These are phyloP conservation scores for Geotrichum carabidarum DNA, from an alignment of 1,139 yeast genomes.

Conservation along the genomic window DNA sequence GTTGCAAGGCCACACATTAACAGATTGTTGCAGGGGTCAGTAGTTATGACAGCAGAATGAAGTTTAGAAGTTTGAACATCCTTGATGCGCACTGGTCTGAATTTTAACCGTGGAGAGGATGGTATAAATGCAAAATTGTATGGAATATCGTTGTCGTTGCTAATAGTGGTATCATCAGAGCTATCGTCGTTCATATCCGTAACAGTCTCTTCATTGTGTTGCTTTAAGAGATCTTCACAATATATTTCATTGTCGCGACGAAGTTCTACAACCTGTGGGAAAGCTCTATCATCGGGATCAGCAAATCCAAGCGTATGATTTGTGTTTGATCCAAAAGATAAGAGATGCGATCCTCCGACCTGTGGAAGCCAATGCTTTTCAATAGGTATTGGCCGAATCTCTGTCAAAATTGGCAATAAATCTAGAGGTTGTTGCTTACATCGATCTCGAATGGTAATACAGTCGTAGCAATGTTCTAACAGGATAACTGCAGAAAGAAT, in stretches of 20 bases:
- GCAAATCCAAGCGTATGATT: conserved; percentile 66
- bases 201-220: neutral
- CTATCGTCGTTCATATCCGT: neutral
- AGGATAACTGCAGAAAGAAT: conserved; percentile 52
- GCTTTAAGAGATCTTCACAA: neutral
- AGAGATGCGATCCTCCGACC: conserved; percentile 54
- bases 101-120: conserved; percentile 23
- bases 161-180: conserved; percentile 5
- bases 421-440: conserved; percentile 51
- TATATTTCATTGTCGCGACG: conserved; percentile 18
- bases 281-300: conserved; percentile 54
- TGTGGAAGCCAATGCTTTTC: conserved; percentile 32
- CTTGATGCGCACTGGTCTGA: conserved; percentile 38
- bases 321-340: conserved; percentile 61
- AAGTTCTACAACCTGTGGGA: conserved; percentile 36
- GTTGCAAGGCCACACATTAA: conserved; percentile 64
- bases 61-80: conserved; percentile 55
- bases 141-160: conserved; percentile 9
- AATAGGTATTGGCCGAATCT: conserved; percentile 33
- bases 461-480: conserved; percentile 41
- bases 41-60: conserved; percentile 59
- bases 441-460: conserved; percentile 59
- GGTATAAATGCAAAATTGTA: neutral
- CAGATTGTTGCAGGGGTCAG: conserved; percentile 45
- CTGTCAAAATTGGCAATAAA: conserved; percentile 47